Evolutionary conservation across 805 yeast species (phyloP).

Genomic region (Maudiozyma bulderi): DNA sequence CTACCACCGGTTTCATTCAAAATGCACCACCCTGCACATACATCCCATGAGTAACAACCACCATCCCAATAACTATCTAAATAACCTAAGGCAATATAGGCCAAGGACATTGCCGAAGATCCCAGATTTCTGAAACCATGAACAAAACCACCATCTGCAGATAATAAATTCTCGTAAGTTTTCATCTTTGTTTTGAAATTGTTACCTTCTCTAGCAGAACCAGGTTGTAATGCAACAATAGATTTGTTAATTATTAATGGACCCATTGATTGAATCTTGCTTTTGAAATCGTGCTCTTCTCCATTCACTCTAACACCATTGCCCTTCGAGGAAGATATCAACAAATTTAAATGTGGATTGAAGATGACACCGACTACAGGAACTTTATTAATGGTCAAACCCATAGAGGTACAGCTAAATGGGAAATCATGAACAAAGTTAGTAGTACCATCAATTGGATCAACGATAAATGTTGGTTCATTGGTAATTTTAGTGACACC

Average conservation of each 20-base stretch:
- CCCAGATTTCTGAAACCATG: conserved; percentile 64
- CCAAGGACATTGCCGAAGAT: conserved; percentile 55
- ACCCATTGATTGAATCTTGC: conserved; percentile 59
- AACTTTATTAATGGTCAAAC: conserved; percentile 39
- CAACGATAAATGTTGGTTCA: conserved; percentile 55
- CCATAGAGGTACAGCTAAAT: conserved; percentile 53
- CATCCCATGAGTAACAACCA: conserved; percentile 64
- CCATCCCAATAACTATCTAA: conserved; percentile 62
- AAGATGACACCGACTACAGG: conserved; percentile 57
- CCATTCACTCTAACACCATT: conserved; percentile 47
- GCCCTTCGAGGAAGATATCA: conserved; percentile 46
- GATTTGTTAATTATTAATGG: conserved; percentile 83
- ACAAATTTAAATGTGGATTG: conserved; percentile 46
- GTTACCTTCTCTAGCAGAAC: conserved; percentile 82
- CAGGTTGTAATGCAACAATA: conserved; percentile 78
- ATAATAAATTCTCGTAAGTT: conserved; percentile 75
- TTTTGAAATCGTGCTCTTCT: conserved; percentile 43
- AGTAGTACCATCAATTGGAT: conserved; percentile 59
- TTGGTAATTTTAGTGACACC: conserved; percentile 39
- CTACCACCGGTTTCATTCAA: conserved; percentile 51
- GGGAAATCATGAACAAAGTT: conserved; percentile 58
- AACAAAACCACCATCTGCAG: conserved; percentile 82
- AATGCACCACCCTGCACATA: conserved; percentile 61
- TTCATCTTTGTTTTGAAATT: conserved; percentile 72
- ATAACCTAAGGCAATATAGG: conserved; percentile 50